Conservation (phyloP, 805 yeast genomes). For the Schizosaccharomyces lindneri region DNA sequence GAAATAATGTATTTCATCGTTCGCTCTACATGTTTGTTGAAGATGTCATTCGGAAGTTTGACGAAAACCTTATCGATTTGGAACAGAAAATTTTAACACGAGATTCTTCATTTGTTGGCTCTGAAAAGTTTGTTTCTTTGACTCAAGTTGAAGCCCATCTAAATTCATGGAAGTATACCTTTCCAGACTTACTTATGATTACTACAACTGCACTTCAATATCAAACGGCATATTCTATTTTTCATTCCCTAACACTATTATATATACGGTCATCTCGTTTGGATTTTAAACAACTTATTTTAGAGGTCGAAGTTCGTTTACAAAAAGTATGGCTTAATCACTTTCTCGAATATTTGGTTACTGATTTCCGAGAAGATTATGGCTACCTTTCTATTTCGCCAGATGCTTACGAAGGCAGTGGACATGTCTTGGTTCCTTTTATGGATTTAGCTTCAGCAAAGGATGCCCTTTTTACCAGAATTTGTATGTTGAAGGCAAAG, state of each 20-base stretch:
- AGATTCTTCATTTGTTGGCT: not conserved
- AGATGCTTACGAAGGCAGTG: not conserved
- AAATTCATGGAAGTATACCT: not conserved
- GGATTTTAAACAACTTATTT: not conserved
- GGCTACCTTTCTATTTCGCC: not conserved
- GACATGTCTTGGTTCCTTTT: too few species aligned
- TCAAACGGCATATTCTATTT: not conserved
- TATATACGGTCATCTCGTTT: not conserved
- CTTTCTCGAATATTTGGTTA: not conserved
- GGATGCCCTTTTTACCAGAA: too few species aligned
- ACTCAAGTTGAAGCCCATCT: not conserved
- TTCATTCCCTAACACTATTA: not conserved
- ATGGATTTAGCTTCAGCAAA: too few species aligned
- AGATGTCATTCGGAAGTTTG: not conserved
- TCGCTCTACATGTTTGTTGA: not conserved
- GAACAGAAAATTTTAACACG: not conserved
- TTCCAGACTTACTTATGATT: not conserved
- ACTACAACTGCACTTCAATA: not conserved
- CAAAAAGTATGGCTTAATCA: not conserved
- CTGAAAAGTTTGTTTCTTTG: not conserved
- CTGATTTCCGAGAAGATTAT: not conserved
- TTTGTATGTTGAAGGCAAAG: too few species aligned
- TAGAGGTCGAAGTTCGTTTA: not conserved
- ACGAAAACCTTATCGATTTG: not conserved
- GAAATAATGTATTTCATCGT: not conserved